Base-by-base conservation (phyloP, 1,284 basidiomycete species). In the Chondrostereum purpureum region DNA sequence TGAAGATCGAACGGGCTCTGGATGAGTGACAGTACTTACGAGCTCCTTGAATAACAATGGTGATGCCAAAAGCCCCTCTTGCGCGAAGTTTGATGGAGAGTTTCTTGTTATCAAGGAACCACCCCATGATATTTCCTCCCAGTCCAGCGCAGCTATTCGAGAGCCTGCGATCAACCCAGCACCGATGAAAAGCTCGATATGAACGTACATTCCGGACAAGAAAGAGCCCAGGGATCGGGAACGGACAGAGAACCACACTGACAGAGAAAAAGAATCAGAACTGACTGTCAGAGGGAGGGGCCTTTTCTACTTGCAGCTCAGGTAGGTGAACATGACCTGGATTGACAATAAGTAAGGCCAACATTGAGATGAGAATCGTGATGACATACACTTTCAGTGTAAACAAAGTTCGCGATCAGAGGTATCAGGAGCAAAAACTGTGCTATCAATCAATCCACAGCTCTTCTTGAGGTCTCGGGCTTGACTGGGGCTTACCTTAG, bases 211-310 rank as follows among this genome's bases (percentile, higher is more conserved):
- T 12, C 49, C 52, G 3, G 49, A 51, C 5, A 53, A n/a, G 42
- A 53, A 51, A 8, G 52, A 53, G 24, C 52, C 52, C 5, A 53
- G 39, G 3, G 52, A 44, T 14, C 52, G 47, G n/a, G 52, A 44
- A 3, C 52, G 44, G 12, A 53, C 52, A 1, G 46, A 37, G 45
- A 51, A 53, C 49, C 47, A 53, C 13, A 53, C 36, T 38, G 27
- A 16, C 8, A 31, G n/a, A 8, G 27, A n/a, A n/a, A 8, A n/a
- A 31, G 27, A 8, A 31, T n/a, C 14, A 6, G 22, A 17, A 14
- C 27, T 12, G 12, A 6, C 21, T 6, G 13, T 24, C n/a, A 13
- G 14, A 18, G 13, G 18, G 31, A n/a, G 24, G 16, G 16, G 11
- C 14, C 6, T n/a, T n/a, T n/a, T n/a, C n/a, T 3, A 38, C 45